Conservation (phyloP, 208 protist species). For the Strigomonas culicis region DNA sequence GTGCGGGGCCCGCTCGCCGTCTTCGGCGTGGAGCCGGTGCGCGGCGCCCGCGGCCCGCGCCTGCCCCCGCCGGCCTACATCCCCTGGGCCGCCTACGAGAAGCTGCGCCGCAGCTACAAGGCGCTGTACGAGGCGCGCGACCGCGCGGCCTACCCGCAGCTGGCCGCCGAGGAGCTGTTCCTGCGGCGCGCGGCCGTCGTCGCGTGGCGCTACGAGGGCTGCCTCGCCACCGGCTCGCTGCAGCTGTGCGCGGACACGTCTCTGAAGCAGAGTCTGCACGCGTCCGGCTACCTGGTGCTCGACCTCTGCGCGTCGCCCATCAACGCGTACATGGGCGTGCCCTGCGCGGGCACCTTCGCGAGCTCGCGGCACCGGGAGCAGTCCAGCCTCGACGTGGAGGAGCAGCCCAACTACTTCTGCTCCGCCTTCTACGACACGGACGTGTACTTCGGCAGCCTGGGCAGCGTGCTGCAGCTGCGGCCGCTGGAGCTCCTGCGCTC, state of each 20-base stretch:
- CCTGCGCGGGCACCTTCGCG: constrained; percentile 11
- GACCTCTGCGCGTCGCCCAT: constrained; percentile 88
- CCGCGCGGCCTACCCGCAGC: constrained; percentile 18
- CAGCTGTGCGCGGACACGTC: constrained; percentile 84
- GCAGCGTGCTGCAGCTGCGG: constrained; percentile 57
- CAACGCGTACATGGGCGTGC: constrained; percentile 82
- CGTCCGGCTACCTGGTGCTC: constrained; percentile 73
- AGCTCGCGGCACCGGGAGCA: not conserved
- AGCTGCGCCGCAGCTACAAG: constrained; percentile 59
- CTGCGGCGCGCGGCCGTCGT: constrained; percentile 57
- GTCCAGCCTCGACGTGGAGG: constrained; percentile 25
- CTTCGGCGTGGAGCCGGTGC: constrained; percentile 27
- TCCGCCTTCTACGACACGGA: constrained; percentile 86
- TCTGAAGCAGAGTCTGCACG: constrained; percentile 82
- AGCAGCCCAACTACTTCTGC: constrained; percentile 74
- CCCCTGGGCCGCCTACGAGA: constrained; percentile 58
- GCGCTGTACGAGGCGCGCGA: constrained; percentile 31
- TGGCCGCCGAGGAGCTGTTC: constrained; percentile 24
- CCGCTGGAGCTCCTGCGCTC: constrained; percentile 8
- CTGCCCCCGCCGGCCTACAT: constrained; percentile 45
- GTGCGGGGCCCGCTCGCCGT: constrained; percentile 50
- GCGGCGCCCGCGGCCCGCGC: not conserved
- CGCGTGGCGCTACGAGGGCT: constrained; percentile 73
- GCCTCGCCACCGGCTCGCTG: constrained; percentile 71
- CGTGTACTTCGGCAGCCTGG: constrained; percentile 81